These are phyloP conservation scores for Mycena rebaudengoi DNA, from an alignment of 768 basidiomycete species.

Conservation along the genomic window DNA sequence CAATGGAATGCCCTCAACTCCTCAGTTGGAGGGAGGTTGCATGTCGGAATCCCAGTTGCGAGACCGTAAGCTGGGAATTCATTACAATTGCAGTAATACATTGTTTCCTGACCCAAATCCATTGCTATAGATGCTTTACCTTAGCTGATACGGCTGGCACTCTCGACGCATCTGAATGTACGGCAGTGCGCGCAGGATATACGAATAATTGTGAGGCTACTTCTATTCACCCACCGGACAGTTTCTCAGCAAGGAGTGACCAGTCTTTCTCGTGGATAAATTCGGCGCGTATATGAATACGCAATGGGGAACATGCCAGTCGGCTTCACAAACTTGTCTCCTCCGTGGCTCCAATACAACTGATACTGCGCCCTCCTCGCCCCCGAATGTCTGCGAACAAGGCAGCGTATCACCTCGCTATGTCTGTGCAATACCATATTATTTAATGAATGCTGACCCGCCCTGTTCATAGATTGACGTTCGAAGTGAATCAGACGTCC, in stretches of 20 bases:
- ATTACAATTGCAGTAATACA: not conserved
- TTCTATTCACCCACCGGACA: not conserved
- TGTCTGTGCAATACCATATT: no score
- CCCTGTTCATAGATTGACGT: conserved; percentile 36
- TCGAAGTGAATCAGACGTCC: conserved; percentile 31
- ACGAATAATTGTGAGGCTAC: conserved; percentile 13
- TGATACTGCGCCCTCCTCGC: conserved; percentile 26
- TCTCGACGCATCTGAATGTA: conserved; percentile 14
- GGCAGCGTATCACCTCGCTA: conserved; percentile 35
- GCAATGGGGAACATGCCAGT: conserved; percentile 52
- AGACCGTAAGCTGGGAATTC: conserved; percentile 13
- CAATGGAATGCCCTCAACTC: conserved; percentile 24
- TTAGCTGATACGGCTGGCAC: conserved; percentile 11
- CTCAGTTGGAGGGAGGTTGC: conserved; percentile 22
- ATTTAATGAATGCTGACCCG: not conserved
- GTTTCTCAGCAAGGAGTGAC: not conserved
- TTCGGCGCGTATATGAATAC: conserved; percentile 32
- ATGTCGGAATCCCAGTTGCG: conserved; percentile 25
- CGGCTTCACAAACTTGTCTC: conserved; percentile 36
- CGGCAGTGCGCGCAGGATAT: conserved; percentile 20
- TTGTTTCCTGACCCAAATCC: not conserved
- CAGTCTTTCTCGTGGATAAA: conserved; percentile 26
- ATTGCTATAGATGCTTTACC: conserved; percentile 22
- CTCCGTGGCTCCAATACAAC: conserved; percentile 32
- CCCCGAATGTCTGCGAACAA: conserved; percentile 28